These are phyloP conservation scores for Wilcoxina mikolae DNA, from an alignment of 495 filamentous ascomycete genomes.

Conservation along the genomic window DNA sequence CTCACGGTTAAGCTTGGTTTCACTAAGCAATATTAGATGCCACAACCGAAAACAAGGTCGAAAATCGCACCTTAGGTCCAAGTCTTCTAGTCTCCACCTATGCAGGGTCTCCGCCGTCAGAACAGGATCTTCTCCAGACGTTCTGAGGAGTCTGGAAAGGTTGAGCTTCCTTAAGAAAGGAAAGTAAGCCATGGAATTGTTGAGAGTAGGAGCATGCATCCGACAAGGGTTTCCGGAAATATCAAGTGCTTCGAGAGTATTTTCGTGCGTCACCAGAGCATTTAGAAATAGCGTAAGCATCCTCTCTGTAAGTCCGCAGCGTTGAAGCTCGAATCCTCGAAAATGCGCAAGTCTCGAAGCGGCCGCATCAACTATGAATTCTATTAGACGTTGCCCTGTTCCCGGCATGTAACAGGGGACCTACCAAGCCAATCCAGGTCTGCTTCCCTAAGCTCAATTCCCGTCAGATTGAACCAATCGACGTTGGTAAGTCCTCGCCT, in stretches of 20 bases:
- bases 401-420: conserved; percentile 3
- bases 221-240: conserved; percentile 64
- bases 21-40: conserved; percentile 13
- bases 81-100: conserved; percentile 61
- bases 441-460: conserved; percentile 66
- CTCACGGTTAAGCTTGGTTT: conserved; percentile 37
- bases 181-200: conserved; percentile 47
- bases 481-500: conserved; percentile 57
- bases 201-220: conserved; percentile 37
- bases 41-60: too few species aligned
- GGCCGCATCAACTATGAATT: conserved; percentile 49
- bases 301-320: conserved; percentile 54
- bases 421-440: conserved; percentile 49
- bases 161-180: conserved; percentile 57
- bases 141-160: conserved; percentile 50
- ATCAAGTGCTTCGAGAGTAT: conserved; percentile 60
- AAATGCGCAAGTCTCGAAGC: conserved; percentile 50
- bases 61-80: conserved; percentile 33
- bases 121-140: conserved; percentile 47
- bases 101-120: conserved; percentile 51
- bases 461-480: conserved; percentile 67
- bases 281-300: conserved; percentile 43
- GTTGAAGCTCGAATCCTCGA: conserved; percentile 66
- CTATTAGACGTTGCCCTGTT: conserved; percentile 1
- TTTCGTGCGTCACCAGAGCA: conserved; percentile 48